Base-by-base conservation (phyloP, 352 stramenopile genomes). In the Globisporangium radiosum region DNA sequence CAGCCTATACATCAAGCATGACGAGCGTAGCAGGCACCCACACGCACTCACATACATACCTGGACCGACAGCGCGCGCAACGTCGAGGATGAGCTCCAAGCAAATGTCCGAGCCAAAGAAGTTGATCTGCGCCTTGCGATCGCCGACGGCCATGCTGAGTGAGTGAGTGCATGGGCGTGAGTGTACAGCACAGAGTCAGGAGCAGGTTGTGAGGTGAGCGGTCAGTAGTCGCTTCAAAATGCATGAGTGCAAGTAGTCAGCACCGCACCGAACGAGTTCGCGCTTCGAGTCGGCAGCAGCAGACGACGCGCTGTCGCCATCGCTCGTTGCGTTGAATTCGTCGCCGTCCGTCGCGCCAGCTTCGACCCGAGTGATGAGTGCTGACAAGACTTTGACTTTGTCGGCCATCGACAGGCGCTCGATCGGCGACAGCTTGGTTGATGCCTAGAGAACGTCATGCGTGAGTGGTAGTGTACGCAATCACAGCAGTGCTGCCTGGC, bases 71-170 rank as follows among this genome's bases (percentile, higher is more conserved):
- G 88, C 77, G 36, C 65, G 65, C 10, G 75, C 72, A 45, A 90
- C 74, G 42, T 90, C 72, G 3, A 91, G 37, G 25, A 91, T 72
- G 13, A 91, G 64, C 53, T 89, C 81, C 47, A 90, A 90, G 67
- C 81, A 90, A 17, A 93, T 74, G 57, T 91, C 83, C 1, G 77
- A 84, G 5, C 79, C 79, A 48, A 82, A 90, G 48, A 90, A 87
- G 40, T 75, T 81, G 64, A 90, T 87, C 56, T 92, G 83, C 5
- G 81, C 79, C 51, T 88, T 85, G 9, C 73, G 73, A 59, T 79
- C 81, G 14, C 73, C 66, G 9, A 79, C 69, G 33, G 84, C 81
- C 79, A 88, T 88, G 10, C 84, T 93, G 50, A 17, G 6, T 6
- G 15, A 4, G 50, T 36, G 48, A 3, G 25, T 44, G 47, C 15